A percentile compares a stretch with the other conserved stretches of the same genome.
Evolutionary conservation across 208 protist genomes (phyloP).

Genomic region (Eutreptiella sp.): DNA sequence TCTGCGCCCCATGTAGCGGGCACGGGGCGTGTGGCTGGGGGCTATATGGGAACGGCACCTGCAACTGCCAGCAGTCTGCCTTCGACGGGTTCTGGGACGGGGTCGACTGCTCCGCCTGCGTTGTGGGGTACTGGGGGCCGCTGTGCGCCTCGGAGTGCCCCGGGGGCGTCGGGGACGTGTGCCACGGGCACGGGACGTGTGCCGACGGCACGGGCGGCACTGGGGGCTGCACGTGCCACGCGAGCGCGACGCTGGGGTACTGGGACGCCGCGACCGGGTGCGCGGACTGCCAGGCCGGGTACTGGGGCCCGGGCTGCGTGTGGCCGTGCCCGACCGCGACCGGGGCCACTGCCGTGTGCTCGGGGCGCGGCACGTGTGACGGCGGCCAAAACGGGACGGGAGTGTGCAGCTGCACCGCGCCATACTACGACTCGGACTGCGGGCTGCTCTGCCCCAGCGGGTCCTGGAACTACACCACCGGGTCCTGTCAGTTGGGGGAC

Average conservation of each 20-base stretch:
- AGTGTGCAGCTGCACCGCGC: slow-evolving; percentile 3
- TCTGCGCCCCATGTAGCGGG: neutral
- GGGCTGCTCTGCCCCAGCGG: too few species aligned
- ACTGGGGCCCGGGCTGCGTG: neutral
- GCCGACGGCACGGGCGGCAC: slow-evolving; percentile 1
- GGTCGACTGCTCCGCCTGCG: slow-evolving; percentile 14
- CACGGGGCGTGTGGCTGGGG: neutral
- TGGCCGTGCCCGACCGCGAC: neutral
- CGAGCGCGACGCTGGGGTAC: too few species aligned
- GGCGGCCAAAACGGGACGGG: slow-evolving; percentile 1
- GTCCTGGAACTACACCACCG: too few species aligned
- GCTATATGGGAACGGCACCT: neutral
- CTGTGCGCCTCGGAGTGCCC: slow-evolving; percentile 21
- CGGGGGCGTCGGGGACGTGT: slow-evolving; percentile 13
- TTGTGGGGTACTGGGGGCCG: slow-evolving; percentile 16
- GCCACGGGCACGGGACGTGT: slow-evolving; percentile 20
- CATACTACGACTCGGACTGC: too few species aligned
- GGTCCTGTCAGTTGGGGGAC: too few species aligned
- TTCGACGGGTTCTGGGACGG: slow-evolving; percentile 17
- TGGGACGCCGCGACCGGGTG: too few species aligned
- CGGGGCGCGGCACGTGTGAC: slow-evolving; percentile 13
- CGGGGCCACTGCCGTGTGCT: neutral
- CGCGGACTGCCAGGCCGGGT: neutral
- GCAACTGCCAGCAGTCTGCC: slow-evolving; percentile 23
- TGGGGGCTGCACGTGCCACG: slow-evolving; percentile 20